Base-by-base conservation (phyloP, 116 monocot genomes). In the Zostera marina region DNA sequence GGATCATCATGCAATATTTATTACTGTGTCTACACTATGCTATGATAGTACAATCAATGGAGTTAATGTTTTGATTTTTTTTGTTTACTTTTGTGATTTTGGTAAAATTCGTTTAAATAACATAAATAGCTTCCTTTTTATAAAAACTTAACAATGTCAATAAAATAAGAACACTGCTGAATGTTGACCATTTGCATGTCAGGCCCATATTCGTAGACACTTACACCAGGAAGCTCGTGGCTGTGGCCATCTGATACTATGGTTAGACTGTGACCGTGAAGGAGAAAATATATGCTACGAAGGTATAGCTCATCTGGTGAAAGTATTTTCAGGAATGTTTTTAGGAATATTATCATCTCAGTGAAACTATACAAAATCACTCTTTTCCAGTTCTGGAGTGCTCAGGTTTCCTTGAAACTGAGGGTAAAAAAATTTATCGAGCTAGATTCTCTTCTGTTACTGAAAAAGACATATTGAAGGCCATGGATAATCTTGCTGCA, bases 251-350 rank as follows among this genome's bases (percentile, higher is more conserved):
- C 62, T 92, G 54, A 69, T 92, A 59, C 65, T 92, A 25, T 92
- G 92, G 92, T 79, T 92, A 59, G 92, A 92, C 72, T 92, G 92
- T 72, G 92, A 92, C 56, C 81, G 92, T 44, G 92, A 92, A 74
- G 92, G 92, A 66, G 92, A 92, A 81, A 92, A 92, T 58, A 92
- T 92, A 66, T 92, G 87, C 68, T 87, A 74, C 66, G 92, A 92
- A 92, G 92, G 92, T 88, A 80, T 47, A 67, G 22, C 40, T 39
- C 23, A 40, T 39, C 32, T 14, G 12, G 14, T 32, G 7, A 38
- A 9, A 11, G 19, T 48, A 48, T 11, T 48, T 48, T 48, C 16
- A 16, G 17, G 16, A 48, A 48, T 0, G 2, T 48, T 48, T 48
- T 48, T 16, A 16, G 19, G 48, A 48, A 48, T 17, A 48, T 48